phyloP scores from a whole-genome alignment of 1,284 basidiomycete genomes.

The Bondarzewia mesenterica region DNA sequence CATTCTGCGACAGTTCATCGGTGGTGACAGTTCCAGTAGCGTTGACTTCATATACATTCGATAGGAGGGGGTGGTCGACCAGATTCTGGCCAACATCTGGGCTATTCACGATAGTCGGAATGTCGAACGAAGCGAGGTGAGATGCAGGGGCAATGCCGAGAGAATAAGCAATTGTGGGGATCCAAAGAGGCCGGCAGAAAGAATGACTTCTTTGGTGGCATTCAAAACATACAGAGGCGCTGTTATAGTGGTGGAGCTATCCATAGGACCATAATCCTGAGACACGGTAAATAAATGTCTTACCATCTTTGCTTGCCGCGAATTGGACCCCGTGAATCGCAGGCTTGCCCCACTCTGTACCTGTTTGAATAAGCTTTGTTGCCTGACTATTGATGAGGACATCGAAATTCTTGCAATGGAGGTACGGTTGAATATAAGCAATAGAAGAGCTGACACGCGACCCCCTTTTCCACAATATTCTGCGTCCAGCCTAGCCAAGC shows the following conservation, averaged over 20 bases:
- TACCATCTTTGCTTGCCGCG: constrained; percentile 16
- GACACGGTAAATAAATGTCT: background rate
- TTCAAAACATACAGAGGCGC: constrained; percentile 3
- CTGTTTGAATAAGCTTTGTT: constrained; percentile 26
- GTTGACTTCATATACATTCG: constrained; percentile 21
- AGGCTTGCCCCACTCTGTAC: constrained; percentile 13
- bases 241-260: too few relatives aligned
- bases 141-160: constrained; percentile 32
- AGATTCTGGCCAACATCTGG: constrained; percentile 38
- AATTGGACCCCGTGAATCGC: constrained; percentile 27
- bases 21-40: constrained; percentile 15
- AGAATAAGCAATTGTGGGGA: constrained; percentile 13
- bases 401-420: constrained; percentile 30
- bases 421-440: constrained; percentile 26
- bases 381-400: constrained; percentile 34
- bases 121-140: constrained; percentile 21
- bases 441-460: constrained; percentile 27
- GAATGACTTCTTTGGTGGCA: constrained; percentile 11
- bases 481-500: constrained; percentile 15
- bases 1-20: constrained; percentile 14
- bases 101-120: constrained; percentile 19
- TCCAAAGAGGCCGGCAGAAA: constrained; percentile 10
- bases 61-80: constrained; percentile 24
- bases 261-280: constrained; percentile 4
- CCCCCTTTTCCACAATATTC: constrained; percentile 17